phyloP scores from a whole-genome alignment of 768 basidiomycete species.

The Mrakia blollopis region DNA sequence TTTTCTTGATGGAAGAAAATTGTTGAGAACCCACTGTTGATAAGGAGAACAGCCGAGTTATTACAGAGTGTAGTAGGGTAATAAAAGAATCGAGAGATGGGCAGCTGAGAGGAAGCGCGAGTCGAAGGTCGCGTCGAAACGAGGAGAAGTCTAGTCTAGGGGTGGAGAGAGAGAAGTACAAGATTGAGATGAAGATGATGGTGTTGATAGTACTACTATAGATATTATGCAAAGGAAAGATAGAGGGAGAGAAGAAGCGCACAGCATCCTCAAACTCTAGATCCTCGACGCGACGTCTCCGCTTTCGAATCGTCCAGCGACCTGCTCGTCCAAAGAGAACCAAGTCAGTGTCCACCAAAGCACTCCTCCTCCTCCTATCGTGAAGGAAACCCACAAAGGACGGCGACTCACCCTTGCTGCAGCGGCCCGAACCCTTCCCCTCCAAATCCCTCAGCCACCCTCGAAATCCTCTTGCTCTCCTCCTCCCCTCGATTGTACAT shows the following conservation, averaged over 20 bases:
- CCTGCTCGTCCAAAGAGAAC: too few species aligned
- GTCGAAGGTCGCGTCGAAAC: background rate
- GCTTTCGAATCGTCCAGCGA: too few species aligned
- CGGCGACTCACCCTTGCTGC: too few species aligned
- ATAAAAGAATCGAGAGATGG: background rate
- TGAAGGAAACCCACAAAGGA: too few species aligned
- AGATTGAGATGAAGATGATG: background rate
- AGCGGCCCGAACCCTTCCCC: too few species aligned
- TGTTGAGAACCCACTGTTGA: background rate
- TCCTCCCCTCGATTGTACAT: slow-evolving; percentile 15
- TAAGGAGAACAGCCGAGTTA: background rate
- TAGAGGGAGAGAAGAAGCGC: background rate
- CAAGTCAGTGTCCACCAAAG: too few species aligned
- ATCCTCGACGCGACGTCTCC: too few species aligned
- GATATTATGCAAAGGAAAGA: background rate
- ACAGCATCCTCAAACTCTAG: too few species aligned
- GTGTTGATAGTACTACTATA: background rate
- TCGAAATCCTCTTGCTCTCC: slow-evolving; percentile 5
- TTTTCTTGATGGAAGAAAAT: background rate
- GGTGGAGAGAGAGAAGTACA: background rate
- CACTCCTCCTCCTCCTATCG: too few species aligned
- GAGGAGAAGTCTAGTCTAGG: background rate
- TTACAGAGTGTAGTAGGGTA: background rate
- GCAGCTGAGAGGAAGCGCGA: too few species aligned
- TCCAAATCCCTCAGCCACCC: background rate